Conservation (phyloP, 768 basidiomycete species). For the Mrakia gelida region DNA sequence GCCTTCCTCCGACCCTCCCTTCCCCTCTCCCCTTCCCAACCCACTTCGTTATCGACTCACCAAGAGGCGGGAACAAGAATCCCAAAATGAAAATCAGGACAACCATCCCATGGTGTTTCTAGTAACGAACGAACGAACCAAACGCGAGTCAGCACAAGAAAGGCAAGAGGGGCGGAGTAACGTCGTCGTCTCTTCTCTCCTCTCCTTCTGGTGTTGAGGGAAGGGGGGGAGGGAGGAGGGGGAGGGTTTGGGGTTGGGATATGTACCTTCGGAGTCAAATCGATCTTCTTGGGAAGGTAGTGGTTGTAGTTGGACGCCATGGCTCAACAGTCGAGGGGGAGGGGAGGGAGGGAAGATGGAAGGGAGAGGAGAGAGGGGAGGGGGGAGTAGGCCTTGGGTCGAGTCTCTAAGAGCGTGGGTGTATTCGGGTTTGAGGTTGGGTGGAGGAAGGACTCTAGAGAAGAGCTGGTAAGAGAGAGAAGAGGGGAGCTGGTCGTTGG, state of each 20-base stretch:
- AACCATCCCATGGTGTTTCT: constrained; percentile 72
- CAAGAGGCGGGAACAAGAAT: constrained; percentile 85
- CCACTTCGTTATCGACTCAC: too few relatives aligned
- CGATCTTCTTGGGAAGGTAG: constrained; percentile 31
- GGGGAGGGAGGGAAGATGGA: neutral
- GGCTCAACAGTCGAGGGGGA: neutral
- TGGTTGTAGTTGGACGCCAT: constrained; percentile 26
- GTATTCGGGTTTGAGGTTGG: too few relatives aligned
- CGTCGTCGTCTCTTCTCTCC: neutral
- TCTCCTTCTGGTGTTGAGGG: neutral
- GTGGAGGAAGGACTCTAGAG: too few relatives aligned
- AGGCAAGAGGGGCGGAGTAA: constrained; percentile 5
- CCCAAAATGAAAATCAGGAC: constrained; percentile 79
- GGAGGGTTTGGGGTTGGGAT: too few relatives aligned
- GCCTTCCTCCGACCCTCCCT: neutral
- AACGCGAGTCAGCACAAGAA: neutral
- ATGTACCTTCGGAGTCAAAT: constrained; percentile 18
- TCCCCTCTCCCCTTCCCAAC: too few relatives aligned
- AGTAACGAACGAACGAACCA: neutral
- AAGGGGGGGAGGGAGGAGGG: neutral
- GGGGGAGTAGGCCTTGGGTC: neutral
- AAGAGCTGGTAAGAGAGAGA: too few relatives aligned
- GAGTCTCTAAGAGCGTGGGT: neutral
- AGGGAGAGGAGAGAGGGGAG: neutral
- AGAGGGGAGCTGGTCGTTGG: too few relatives aligned